A percentile compares a stretch with the other conserved stretches of the same genome.
These are phyloP conservation scores for Botrytis porri DNA, from an alignment of 2,329 filamentous ascomycete species.

Conservation along the genomic window DNA sequence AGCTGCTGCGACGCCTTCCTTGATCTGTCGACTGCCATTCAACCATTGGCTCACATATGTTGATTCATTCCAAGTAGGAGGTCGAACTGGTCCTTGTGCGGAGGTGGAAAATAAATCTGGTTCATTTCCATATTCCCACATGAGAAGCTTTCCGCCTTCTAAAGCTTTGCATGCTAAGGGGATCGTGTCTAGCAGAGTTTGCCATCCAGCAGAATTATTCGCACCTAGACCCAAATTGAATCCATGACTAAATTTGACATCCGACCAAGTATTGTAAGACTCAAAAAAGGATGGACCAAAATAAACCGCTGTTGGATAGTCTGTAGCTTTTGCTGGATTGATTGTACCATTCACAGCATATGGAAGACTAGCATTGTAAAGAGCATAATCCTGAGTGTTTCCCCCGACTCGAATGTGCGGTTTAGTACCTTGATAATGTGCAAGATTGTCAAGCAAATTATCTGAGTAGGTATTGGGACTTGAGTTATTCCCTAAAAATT, in stretches of 20 bases:
- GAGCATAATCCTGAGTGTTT: constrained; percentile 64
- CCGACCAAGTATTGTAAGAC: constrained; percentile 56
- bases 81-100: constrained; percentile 50
- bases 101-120: constrained; percentile 57
- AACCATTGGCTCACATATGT: constrained; percentile 58
- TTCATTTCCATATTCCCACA: constrained; percentile 65
- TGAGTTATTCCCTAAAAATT: constrained; percentile 47
- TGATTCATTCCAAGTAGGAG: constrained; percentile 51
- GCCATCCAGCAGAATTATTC: constrained; percentile 50
- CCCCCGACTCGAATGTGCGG: constrained; percentile 62
- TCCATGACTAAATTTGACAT: constrained; percentile 57
- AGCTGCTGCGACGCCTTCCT: constrained; percentile 43
- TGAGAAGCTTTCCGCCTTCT: constrained; percentile 48
- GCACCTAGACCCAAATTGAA: constrained; percentile 55
- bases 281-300: constrained; percentile 63
- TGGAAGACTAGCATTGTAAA: constrained; percentile 54
- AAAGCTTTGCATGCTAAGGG: constrained; percentile 57
- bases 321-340: constrained; percentile 48
- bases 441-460: constrained; percentile 57
- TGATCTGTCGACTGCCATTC: constrained; percentile 51
- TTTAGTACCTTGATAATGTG: constrained; percentile 51
- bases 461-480: constrained; percentile 58
- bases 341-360: constrained; percentile 52
- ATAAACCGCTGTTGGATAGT: constrained; percentile 59
- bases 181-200: constrained; percentile 53